Evolutionary conservation across 805 yeast genomes (phyloP).

Genomic region (Candida sithepensis): DNA sequence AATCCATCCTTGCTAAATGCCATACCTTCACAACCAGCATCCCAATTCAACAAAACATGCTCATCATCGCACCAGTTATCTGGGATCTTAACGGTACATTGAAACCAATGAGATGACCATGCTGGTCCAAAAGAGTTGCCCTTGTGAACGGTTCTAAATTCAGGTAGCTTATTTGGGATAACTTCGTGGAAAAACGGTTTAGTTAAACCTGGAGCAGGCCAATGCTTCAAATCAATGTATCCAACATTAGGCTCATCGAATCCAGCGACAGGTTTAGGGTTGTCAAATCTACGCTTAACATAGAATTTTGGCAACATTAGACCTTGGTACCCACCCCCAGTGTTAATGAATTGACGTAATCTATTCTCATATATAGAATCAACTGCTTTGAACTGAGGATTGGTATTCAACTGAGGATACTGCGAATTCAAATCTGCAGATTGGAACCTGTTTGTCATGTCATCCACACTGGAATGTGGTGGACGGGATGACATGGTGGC

Average conservation of each 20-base stretch:
- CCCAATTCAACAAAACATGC: slow-evolving; percentile 73
- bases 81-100: slow-evolving; percentile 63
- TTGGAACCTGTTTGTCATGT: neutral
- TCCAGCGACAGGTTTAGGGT: slow-evolving; percentile 23
- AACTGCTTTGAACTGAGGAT: slow-evolving; percentile 73
- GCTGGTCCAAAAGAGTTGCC: slow-evolving; percentile 89
- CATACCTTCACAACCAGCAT: slow-evolving; percentile 81
- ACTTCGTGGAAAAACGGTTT: slow-evolving; percentile 65
- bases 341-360: slow-evolving; percentile 68
- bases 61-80: slow-evolving; percentile 49
- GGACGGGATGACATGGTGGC: neutral
- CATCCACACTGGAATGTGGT: neutral
- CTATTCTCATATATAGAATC: slow-evolving; percentile 71
- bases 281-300: slow-evolving; percentile 54
- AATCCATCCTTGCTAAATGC: slow-evolving; percentile 63
- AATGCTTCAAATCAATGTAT: slow-evolving; percentile 56
- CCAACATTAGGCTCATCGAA: slow-evolving; percentile 30
- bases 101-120: slow-evolving; percentile 97
- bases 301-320: slow-evolving; percentile 82
- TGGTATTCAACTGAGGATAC: slow-evolving; percentile 40
- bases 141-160: slow-evolving; percentile 54
- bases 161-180: slow-evolving; percentile 42
- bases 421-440: slow-evolving; percentile 5
- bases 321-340: slow-evolving; percentile 67
- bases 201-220: slow-evolving; percentile 67